Conservation (phyloP, 345 rosid species). For the Gynandropsis gynandra region DNA sequence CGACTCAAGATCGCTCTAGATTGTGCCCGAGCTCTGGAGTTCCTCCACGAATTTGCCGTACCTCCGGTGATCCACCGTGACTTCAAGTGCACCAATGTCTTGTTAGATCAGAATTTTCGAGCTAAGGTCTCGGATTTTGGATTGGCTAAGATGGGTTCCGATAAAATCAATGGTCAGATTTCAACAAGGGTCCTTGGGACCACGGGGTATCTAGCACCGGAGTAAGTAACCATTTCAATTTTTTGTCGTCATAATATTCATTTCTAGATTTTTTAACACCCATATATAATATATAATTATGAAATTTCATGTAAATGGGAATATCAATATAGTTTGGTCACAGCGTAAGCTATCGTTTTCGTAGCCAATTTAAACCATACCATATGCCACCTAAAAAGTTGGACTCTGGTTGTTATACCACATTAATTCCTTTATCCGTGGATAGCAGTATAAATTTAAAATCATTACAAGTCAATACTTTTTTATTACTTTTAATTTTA, state of each 20-base stretch:
- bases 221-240: conserved; percentile 45
- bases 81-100: conserved; percentile 68
- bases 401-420: background rate
- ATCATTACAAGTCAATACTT: background rate
- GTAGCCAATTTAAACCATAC: background rate
- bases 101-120: conserved; percentile 48
- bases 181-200: conserved; percentile 66
- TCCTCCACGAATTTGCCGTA: conserved; percentile 57
- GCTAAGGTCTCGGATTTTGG: conserved; percentile 80
- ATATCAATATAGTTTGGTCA: background rate
- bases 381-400: conserved; percentile 6
- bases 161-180: conserved; percentile 68
- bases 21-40: conserved; percentile 79
- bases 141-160: conserved; percentile 65
- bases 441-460: background rate
- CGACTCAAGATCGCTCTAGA: conserved; percentile 77
- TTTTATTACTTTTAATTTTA: too few species aligned
- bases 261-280: too few species aligned
- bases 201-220: conserved; percentile 80
- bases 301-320: conserved; percentile 21
- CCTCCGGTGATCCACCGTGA: conserved; percentile 79
- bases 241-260: background rate
- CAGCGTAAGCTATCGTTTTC: too few species aligned
- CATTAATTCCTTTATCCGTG: background rate
- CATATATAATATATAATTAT: background rate